Base-by-base conservation (phyloP, 2,329 filamentous ascomycete genomes). In the Hypoxylon sp. region DNA sequence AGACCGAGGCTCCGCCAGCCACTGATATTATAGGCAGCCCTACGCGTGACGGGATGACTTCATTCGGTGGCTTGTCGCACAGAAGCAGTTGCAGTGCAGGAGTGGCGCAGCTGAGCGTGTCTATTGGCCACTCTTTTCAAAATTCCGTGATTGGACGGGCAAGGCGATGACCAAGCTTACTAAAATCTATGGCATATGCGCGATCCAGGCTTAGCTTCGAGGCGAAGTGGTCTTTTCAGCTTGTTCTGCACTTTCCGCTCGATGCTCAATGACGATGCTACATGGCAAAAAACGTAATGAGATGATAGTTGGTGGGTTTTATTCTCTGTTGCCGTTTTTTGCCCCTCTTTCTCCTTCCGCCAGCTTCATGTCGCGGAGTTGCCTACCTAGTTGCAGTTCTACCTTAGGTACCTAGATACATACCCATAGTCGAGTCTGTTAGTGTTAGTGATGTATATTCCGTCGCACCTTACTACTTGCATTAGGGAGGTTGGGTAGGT, bases 41-140 rank as follows among this genome's bases (percentile, higher is more conserved):
- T 51, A 51, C 47, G 27, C 3, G 11, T 51, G 27, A 5, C 11
- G 19, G 42, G 24, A 67, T 52, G 62, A 65, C 56, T 65, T 60
- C 50, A 50, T 46, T 3, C 21, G 17, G 46, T 58, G 62, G 62
- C 59, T 60, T 24, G 48, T 29, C 11, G 32, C 6, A 21, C 39
- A 24, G n/a, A n/a, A n/a, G n/a, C n/a, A n/a, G n/a, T n/a, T 27
- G 24, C 24, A 27, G 24, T 15, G 32, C 32, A 37, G 42, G 8
- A 56, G 64, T 67, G 58, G 64, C 64, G 64, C 47, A 66, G 53
- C 47, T 52, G 29, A 46, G 13, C n/a, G n/a, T 35, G 35, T 17
- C 19, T 54, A 24, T 21, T 24, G 24, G 52, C 21, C 31, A 46
- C 46, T n/a, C 37, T 15, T 19, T 19, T 17, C 2, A 4, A 35